Evolutionary conservation across 768 basidiomycete species (phyloP), one percentile per base, ranked within the genome.

Genomic region (Daedaleopsis sinensis): DNA sequence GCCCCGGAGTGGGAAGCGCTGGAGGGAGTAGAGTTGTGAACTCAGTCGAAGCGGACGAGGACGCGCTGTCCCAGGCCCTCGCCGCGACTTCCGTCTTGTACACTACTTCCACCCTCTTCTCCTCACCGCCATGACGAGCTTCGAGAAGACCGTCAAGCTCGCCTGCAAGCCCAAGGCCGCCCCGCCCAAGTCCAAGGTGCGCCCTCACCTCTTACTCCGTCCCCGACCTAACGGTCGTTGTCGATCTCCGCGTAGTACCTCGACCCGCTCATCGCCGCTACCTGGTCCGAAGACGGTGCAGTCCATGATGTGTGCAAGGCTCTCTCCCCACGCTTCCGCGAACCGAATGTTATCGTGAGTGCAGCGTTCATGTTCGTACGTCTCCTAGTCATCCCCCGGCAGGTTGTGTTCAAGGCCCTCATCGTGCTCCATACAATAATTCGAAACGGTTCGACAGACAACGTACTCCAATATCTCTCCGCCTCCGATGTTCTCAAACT

Each of bases 341-440:
- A 99, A 73, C 92, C 96, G 36, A 98, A 98, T 74, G 86, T 87
- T 16, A 86, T 96, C 51, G 94, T 96, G 69, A 71, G 91, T 77
- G 51, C 59, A 38, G 52, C 55, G 23, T 61, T 32, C 43, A 43
- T 44, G 21, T 12, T 55, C 23, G n/a, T 46, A 16, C 36, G 12
- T 38, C 43, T 27, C 27, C 37, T 58, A 46, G 18, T 35, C 59
- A 55, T 54, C 58, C 39, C 3, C 18, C 58, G 21, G 35, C 68
- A 97, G 95, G 84, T 98, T 66, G 95, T 93, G n/a, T 98, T 98
- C 85, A 99, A 99, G 72, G 94, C 95, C 0, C 80, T 98, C 66
- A 89, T 99, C 68, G 93, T 96, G 4, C 79, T 98, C 8, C 97
- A 99, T 73, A 93, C 89, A 36, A 94, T 99, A 93, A 92, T 98